These are phyloP conservation scores for Brassica carinata DNA, from an alignment of 345 rosid species.

Conservation along the genomic window DNA sequence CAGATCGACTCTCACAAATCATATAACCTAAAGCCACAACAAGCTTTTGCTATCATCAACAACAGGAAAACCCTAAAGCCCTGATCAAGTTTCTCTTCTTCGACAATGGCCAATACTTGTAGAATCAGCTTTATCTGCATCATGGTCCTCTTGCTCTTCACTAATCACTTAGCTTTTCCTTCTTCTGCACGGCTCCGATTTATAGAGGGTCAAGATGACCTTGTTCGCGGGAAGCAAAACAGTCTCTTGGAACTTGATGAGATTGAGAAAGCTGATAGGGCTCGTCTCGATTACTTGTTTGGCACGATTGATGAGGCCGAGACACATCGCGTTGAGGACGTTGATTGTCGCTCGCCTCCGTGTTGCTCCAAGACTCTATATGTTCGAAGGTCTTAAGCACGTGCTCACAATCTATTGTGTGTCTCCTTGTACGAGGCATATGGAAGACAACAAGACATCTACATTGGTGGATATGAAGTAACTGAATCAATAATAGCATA, in stretches of 20 bases:
- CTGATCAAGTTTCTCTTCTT: conserved; percentile 11
- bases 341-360: background rate
- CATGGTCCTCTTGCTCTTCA: conserved; percentile 10
- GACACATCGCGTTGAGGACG: background rate
- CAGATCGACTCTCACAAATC: background rate
- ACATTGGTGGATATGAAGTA: background rate
- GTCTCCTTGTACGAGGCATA: background rate
- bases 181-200: conserved; percentile 12
- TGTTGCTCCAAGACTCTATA: background rate
- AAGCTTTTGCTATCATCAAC: background rate
- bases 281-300: conserved; percentile 11
- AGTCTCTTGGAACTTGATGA: background rate
- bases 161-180: conserved; percentile 9
- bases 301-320: background rate
- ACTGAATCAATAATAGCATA: background rate
- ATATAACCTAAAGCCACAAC: background rate
- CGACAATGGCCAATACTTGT: conserved; percentile 8
- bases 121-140: conserved; percentile 20
- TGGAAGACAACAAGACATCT: background rate
- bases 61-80: background rate
- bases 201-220: background rate
- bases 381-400: background rate
- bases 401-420: background rate
- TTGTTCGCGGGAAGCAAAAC: conserved; percentile 12
- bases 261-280: conserved; percentile 17